phyloP scores from a whole-genome alignment of 805 yeast species.

The Pichia insulana region DNA sequence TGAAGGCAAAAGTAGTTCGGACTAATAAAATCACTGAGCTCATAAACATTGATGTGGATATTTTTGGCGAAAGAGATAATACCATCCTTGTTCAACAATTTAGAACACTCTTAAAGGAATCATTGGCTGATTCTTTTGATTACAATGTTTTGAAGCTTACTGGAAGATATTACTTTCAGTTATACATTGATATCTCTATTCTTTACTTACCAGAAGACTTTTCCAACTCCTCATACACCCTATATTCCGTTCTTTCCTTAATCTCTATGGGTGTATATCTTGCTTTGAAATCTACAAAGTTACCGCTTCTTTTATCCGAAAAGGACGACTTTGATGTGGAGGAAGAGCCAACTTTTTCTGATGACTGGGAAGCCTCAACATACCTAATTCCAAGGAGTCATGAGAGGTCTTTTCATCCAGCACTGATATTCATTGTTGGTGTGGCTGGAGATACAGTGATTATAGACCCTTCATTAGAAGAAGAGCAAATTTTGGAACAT shows the following conservation, averaged over 20 bases:
- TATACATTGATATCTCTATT: conserved; percentile 73
- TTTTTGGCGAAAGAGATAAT: conserved; percentile 75
- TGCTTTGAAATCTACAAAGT: conserved; percentile 68
- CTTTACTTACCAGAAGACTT: conserved; percentile 45
- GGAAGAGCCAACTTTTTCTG: conserved; percentile 86
- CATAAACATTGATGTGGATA: conserved; percentile 70
- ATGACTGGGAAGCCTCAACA: conserved; percentile 65
- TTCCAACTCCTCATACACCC: conserved; percentile 57
- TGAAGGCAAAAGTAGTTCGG: conserved; percentile 72
- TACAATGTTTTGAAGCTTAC: conserved; percentile 50
- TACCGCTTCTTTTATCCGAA: conserved; percentile 66
- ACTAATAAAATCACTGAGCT: conserved; percentile 35
- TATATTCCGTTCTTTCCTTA: conserved; percentile 43
- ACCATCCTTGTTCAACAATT: conserved; percentile 58
- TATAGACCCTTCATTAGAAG: conserved; percentile 83
- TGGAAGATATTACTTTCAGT: conserved; percentile 63
- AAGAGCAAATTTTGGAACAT: conserved; percentile 79
- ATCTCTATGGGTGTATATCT: conserved; percentile 73
- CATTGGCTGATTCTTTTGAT: conserved; percentile 47
- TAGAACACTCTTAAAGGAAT: conserved; percentile 49
- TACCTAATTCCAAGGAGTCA: conserved; percentile 34
- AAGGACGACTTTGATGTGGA: conserved; percentile 61
- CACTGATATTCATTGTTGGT: conserved; percentile 70
- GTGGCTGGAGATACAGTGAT: conserved; percentile 59
- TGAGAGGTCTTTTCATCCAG: conserved; percentile 44